phyloP scores from a whole-genome alignment of 2,329 filamentous ascomycete genomes.

The Aspergillus ochraceoroseus region DNA sequence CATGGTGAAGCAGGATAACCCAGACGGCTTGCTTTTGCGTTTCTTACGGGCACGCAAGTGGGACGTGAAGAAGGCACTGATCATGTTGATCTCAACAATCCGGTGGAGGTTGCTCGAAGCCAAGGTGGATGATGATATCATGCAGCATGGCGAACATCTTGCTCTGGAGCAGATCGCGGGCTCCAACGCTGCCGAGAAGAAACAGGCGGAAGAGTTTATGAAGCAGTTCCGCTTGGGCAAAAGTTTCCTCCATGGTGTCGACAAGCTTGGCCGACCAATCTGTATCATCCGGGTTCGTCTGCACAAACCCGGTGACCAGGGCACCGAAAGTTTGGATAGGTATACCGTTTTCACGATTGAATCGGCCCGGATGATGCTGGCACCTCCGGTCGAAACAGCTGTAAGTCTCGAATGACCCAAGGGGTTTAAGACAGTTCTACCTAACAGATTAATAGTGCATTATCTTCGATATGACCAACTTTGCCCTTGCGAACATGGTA shows the following conservation, averaged over 20 bases:
- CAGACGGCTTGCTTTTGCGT: slow-evolving; percentile 74
- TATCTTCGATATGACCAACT: slow-evolving; percentile 92
- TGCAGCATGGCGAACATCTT: slow-evolving; percentile 66
- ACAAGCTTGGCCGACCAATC: slow-evolving; percentile 79
- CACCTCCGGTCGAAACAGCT: slow-evolving; percentile 80
- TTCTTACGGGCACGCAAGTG: slow-evolving; percentile 90
- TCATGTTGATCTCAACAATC: slow-evolving; percentile 93
- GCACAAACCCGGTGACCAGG: slow-evolving; percentile 78
- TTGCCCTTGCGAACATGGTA: slow-evolving; percentile 91
- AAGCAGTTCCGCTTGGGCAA: slow-evolving; percentile 83
- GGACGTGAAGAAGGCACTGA: slow-evolving; percentile 86
- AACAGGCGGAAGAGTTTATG: slow-evolving; percentile 70
- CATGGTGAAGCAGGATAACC: slow-evolving; percentile 94
- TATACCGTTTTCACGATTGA: slow-evolving; percentile 95
- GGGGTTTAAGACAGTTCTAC: slow-evolving; percentile 13
- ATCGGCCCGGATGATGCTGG: slow-evolving; percentile 78
- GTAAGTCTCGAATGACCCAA: slow-evolving; percentile 52
- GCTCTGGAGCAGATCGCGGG: slow-evolving; percentile 59
- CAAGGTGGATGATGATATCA: slow-evolving; percentile 84
- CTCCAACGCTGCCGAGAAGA: slow-evolving; percentile 58
- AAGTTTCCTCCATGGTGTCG: slow-evolving; percentile 81
- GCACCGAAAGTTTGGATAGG: slow-evolving; percentile 72
- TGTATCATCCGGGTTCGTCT: slow-evolving; percentile 78
- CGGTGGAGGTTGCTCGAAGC: slow-evolving; percentile 81
- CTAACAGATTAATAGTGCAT: slow-evolving; percentile 60